A percentile compares a stretch with the other conserved stretches of the same genome.
Evolutionary conservation across 1,284 basidiomycete genomes (phyloP).

Genomic region (Psilocybe mexicana): DNA sequence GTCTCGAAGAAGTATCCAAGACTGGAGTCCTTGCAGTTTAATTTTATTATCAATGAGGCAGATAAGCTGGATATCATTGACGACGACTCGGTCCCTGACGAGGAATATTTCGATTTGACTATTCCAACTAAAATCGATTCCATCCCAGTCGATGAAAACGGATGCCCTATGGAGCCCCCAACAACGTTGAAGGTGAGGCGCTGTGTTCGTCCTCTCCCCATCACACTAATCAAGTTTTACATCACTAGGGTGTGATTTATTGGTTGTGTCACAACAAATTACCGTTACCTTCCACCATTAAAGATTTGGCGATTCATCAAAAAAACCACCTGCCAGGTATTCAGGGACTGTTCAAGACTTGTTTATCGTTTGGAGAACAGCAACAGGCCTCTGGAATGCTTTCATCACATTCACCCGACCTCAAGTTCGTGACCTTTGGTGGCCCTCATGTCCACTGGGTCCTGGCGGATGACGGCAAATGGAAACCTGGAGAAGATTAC

Average conservation of each 20-base stretch:
- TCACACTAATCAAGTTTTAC: neutral
- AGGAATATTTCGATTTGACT: neutral
- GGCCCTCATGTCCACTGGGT: neutral
- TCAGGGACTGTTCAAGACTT: neutral
- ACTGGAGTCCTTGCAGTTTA: neutral
- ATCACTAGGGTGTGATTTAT: neutral
- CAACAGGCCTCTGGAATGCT: neutral
- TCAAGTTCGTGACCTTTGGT: constrained; percentile 1
- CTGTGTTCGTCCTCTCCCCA: too few relatives aligned
- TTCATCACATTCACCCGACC: neutral
- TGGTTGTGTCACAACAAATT: constrained; percentile 3
- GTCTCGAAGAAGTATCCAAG: neutral
- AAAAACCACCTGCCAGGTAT: neutral
- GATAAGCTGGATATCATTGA: neutral
- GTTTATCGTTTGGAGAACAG: neutral
- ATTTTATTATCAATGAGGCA: neutral
- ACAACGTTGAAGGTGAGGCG: constrained; percentile 1
- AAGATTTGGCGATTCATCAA: neutral
- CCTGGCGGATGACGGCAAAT: neutral
- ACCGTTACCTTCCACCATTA: neutral
- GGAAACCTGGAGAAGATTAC: neutral
- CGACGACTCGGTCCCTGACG: neutral
- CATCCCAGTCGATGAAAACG: neutral
- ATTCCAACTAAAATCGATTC: neutral
- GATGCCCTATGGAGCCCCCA: neutral